These are phyloP conservation scores for Tetracladium marchalianum DNA, from an alignment of 495 filamentous ascomycete species.

Conservation along the genomic window DNA sequence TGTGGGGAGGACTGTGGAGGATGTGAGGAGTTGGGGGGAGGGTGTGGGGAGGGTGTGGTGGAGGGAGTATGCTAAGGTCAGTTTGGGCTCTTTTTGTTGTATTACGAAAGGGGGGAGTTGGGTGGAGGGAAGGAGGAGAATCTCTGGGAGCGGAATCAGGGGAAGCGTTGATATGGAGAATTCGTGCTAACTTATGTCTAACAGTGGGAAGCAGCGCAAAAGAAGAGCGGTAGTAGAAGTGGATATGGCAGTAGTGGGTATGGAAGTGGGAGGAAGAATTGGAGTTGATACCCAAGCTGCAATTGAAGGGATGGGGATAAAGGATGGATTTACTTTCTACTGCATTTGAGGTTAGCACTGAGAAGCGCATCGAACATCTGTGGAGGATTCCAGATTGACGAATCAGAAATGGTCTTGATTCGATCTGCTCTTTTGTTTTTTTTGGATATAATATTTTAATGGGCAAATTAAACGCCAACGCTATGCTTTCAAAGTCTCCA, in stretches of 20 bases:
- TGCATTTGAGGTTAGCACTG: too few species aligned
- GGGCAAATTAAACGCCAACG: slow-evolving; percentile 13
- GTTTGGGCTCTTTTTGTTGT: slow-evolving; percentile 25
- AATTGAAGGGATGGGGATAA: neutral
- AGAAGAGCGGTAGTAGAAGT: neutral
- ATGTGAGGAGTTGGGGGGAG: slow-evolving; percentile 43
- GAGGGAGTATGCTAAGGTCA: slow-evolving; percentile 32
- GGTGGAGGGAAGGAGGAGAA: slow-evolving; percentile 19
- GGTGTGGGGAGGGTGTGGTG: slow-evolving; percentile 47
- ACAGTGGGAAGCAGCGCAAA: neutral
- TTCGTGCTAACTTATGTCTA: neutral
- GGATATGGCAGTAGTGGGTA: neutral
- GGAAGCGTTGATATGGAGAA: neutral
- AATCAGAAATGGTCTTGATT: neutral
- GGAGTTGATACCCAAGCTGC: neutral
- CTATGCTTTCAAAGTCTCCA: slow-evolving; percentile 13
- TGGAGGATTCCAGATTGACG: too few species aligned
- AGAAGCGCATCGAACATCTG: too few species aligned
- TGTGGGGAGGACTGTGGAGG: slow-evolving; percentile 45
- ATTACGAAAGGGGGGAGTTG: slow-evolving; percentile 2
- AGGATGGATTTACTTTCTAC: too few species aligned
- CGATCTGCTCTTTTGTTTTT: too few species aligned
- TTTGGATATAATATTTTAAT: too few species aligned
- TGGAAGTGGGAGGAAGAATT: neutral
- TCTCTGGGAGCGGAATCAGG: neutral